These are phyloP conservation scores for Globisporangium radiosum DNA, from an alignment of 352 stramenopile genomes.

Conservation along the genomic window DNA sequence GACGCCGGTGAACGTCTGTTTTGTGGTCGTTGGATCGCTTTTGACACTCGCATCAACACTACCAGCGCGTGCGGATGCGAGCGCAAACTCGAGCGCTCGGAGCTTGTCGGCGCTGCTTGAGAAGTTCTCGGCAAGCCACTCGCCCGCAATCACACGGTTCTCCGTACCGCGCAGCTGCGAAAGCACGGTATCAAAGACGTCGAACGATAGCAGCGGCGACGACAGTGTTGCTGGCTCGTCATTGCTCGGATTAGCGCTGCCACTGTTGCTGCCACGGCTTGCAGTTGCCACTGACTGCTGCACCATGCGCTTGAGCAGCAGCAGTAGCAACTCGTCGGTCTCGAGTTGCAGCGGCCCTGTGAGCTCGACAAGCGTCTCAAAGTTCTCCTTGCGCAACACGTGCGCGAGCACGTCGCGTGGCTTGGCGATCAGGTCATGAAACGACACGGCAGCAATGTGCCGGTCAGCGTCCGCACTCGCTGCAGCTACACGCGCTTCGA, in stretches of 20 bases:
- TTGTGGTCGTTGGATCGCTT: neutral
- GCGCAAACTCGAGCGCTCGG: constrained; percentile 38
- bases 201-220: constrained; percentile 11
- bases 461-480: too few species aligned
- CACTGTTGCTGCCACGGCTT: neutral
- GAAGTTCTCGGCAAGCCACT: constrained; percentile 51
- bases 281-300: neutral
- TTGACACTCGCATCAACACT: constrained; percentile 1
- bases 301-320: constrained; percentile 70
- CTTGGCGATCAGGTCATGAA: constrained; percentile 61
- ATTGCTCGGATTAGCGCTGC: neutral
- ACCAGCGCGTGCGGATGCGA: constrained; percentile 9
- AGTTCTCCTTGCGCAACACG: constrained; percentile 42
- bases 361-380: constrained; percentile 39
- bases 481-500: neutral
- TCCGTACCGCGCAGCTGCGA: constrained; percentile 27
- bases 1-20: constrained; percentile 29
- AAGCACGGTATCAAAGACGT: constrained; percentile 24
- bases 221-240: neutral
- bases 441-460: constrained; percentile 25
- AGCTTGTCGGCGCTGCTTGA: constrained; percentile 31
- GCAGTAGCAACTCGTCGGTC: constrained; percentile 64
- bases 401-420: constrained; percentile 45
- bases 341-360: constrained; percentile 48
- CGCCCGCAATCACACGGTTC: constrained; percentile 36